These are phyloP conservation scores for Rhodotorula mucilaginosa DNA, from an alignment of 1,284 basidiomycete species.

Conservation along the genomic window DNA sequence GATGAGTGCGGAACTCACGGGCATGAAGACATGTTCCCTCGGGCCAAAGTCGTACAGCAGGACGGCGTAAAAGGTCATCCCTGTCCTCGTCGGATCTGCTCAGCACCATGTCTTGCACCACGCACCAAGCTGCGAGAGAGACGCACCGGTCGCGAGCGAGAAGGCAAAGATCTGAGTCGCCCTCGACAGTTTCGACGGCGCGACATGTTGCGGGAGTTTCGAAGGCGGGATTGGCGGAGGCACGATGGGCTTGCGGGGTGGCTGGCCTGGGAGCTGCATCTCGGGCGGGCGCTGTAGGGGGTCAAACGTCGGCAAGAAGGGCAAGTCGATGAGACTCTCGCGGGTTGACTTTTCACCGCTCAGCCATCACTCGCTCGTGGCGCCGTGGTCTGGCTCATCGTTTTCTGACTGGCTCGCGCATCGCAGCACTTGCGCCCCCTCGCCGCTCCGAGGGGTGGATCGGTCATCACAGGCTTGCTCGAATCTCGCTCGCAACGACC, in stretches of 20 bases:
- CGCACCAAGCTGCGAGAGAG: background rate
- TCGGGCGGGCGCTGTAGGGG: background rate
- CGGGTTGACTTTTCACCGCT: too few relatives aligned
- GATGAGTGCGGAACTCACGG: constrained; percentile 21
- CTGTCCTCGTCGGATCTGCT: background rate
- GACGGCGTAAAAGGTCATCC: constrained; percentile 35
- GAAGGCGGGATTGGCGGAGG: constrained; percentile 37
- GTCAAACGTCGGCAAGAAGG: too few relatives aligned
- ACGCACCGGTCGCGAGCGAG: constrained; percentile 33
- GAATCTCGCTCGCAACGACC: too few relatives aligned
- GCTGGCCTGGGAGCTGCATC: constrained; percentile 10
- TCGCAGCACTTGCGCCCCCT: too few relatives aligned
- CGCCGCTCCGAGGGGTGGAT: too few relatives aligned
- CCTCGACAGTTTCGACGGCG: constrained; percentile 26
- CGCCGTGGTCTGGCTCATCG: too few relatives aligned
- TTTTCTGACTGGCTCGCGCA: too few relatives aligned
- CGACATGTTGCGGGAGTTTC: constrained; percentile 34
- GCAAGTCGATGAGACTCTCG: too few relatives aligned
- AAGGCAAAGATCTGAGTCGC: constrained; percentile 34
- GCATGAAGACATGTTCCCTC: constrained; percentile 43
- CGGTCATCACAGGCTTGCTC: too few relatives aligned
- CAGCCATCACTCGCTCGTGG: too few relatives aligned
- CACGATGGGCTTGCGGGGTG: constrained; percentile 19
- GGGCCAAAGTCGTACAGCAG: constrained; percentile 42
- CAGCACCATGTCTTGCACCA: background rate